Evolutionary conservation across 2,329 filamentous ascomycete species (phyloP).

Genomic region (Exserohilum turcica): DNA sequence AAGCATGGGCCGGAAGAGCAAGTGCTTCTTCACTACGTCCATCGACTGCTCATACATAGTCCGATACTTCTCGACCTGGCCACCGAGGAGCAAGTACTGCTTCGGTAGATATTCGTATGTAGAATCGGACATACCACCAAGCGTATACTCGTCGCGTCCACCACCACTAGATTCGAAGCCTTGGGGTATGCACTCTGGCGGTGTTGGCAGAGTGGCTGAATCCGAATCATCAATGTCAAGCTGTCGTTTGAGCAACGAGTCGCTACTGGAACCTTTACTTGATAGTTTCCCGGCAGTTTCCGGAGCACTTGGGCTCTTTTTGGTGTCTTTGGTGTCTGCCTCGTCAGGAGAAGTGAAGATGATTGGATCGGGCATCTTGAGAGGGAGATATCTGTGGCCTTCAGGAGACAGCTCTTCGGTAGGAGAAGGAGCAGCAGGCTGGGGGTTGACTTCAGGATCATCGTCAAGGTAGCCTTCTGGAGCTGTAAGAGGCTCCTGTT

Average conservation of each 20-base stretch:
- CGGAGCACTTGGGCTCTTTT: slow-evolving; percentile 8
- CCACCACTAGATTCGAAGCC: slow-evolving; percentile 59
- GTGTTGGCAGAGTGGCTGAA: slow-evolving; percentile 17
- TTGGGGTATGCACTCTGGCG: slow-evolving; percentile 52
- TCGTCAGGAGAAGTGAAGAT: slow-evolving; percentile 28
- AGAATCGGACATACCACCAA: slow-evolving; percentile 50
- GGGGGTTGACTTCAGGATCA: background rate
- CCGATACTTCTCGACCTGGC: slow-evolving; percentile 53
- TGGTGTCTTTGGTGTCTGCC: slow-evolving; percentile 4
- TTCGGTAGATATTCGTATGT: slow-evolving; percentile 55
- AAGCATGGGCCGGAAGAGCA: slow-evolving; percentile 59
- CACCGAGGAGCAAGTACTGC: slow-evolving; percentile 55
- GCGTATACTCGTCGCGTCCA: slow-evolving; percentile 51
- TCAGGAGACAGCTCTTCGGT: slow-evolving; percentile 32
- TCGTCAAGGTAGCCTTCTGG: slow-evolving; percentile 14
- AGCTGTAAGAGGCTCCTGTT: slow-evolving; percentile 29
- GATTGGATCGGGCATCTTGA: slow-evolving; percentile 38
- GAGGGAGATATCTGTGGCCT: slow-evolving; percentile 42
- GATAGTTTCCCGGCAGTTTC: slow-evolving; percentile 18
- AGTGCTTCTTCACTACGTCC: slow-evolving; percentile 52
- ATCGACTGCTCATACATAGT: slow-evolving; percentile 63
- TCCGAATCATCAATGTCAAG: slow-evolving; percentile 28
- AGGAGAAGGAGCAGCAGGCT: slow-evolving; percentile 13
- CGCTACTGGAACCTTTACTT: slow-evolving; percentile 32
- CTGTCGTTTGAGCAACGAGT: slow-evolving; percentile 28